Evolutionary conservation across 768 basidiomycete genomes (phyloP), one percentile per base, ranked within the genome.

Genomic region (Chlorophyllum brunneum): DNA sequence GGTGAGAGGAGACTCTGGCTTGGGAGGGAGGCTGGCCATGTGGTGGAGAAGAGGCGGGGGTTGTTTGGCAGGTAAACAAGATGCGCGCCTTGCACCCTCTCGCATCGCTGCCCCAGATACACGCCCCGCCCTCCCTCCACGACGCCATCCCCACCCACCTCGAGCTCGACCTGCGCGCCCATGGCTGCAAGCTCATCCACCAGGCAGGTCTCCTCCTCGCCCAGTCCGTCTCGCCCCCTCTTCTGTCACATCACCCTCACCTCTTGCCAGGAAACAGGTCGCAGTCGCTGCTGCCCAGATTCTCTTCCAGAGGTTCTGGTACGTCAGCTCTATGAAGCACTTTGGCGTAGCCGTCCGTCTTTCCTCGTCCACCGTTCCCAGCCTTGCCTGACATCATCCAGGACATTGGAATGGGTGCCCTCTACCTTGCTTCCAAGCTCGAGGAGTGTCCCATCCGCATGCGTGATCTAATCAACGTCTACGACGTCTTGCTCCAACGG

Each of bases 281-380:
- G 95, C 95, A 11, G 89, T 98, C 48, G 93, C 97, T 5, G 92
- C 95, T 1, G 97, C 97, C 0, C 95, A 98, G 65, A 92, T 98
- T 27, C 72, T 99, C 1, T 95, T 95, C 65, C 97, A 99, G 57
- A 77, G 95, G 29, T 99, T 99, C 74, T 98, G 89, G 89, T 98
- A 82, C 69, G 90, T 95, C 15, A 86, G 87, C 3, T 95, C 93
- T 6, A 83, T 99, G 85, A 89, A 89, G 65, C 90, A 94, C 50
- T 99, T 94, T 68, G 87, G 94, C 20, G 86, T 98, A 54, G 89
- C 86, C 59, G 95, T 97, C 61, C 67, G 91, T 72, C 38, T n/a
- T n/a, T 53, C 26, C 50, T 55, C 37, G 45, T 40, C 46, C 27
- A 36, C 46, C 18, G 24, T 41, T 48, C 33, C n/a, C n/a, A n/a